phyloP scores from a whole-genome alignment of 1,139 yeast species.

The Candida sanyaensis region DNA sequence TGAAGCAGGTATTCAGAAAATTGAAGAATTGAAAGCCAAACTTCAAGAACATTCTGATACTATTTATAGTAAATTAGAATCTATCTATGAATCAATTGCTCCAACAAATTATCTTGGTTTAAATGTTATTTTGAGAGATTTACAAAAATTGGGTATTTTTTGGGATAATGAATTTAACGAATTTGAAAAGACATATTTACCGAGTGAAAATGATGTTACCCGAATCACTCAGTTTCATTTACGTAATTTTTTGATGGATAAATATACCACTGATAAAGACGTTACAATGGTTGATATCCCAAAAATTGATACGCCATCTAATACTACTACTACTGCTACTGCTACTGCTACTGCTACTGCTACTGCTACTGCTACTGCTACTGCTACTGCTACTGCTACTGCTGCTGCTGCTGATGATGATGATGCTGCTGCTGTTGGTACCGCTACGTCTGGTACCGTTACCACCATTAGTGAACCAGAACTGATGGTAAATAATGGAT shows the following conservation, averaged over 20 bases:
- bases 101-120: conserved; percentile 71
- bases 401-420: too few species aligned
- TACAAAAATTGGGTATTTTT: conserved; percentile 79
- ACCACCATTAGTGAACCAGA: not conserved
- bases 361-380: too few species aligned
- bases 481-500: not conserved
- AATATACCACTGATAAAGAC: conserved; percentile 29
- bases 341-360: too few species aligned
- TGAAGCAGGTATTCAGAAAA: conserved; percentile 63
- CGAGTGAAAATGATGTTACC: conserved; percentile 92
- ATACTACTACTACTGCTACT: not conserved
- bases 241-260: conserved; percentile 67
- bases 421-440: too few species aligned
- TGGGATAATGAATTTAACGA: conserved; percentile 89
- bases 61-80: conserved; percentile 48
- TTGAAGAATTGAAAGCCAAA: conserved; percentile 58
- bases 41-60: conserved; percentile 53
- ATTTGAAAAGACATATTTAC: conserved; percentile 79
- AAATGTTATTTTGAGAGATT: conserved; percentile 65
- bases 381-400: too few species aligned
- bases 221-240: conserved; percentile 88
- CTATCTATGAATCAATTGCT: conserved; percentile 54
- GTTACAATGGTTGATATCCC: conserved; percentile 12
- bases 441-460: too few species aligned
- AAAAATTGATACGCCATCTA: not conserved